These are phyloP conservation scores for Vigna nakashimae DNA, from an alignment of 306 rosid genomes.

Conservation along the genomic window DNA sequence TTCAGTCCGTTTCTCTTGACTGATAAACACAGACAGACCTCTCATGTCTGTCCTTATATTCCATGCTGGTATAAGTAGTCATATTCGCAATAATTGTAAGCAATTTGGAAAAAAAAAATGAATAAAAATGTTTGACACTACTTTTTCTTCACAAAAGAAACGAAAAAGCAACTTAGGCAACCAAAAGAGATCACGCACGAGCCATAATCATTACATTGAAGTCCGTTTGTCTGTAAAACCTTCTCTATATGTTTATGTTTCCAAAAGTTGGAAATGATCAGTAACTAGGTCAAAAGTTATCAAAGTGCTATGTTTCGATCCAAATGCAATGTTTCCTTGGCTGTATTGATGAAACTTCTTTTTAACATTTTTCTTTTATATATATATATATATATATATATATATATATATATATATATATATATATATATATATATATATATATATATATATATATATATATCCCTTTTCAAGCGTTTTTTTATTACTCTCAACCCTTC, in stretches of 20 bases:
- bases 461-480: no score
- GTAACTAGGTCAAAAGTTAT: conserved; percentile 54
- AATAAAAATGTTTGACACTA: background rate
- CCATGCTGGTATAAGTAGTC: background rate
- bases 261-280: conserved; percentile 28
- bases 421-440: no score
- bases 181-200: conserved; percentile 37
- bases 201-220: conserved; percentile 39
- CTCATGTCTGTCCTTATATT: background rate
- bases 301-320: conserved; percentile 47
- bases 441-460: no score
- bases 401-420: no score
- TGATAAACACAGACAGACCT: conserved; percentile 28
- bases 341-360: conserved; percentile 51
- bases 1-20: background rate
- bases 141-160: background rate
- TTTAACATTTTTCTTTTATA: background rate
- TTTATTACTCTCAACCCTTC: no score
- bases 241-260: conserved; percentile 41
- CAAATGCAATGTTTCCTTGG: conserved; percentile 58
- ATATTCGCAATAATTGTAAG: conserved; percentile 9
- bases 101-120: background rate
- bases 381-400: no score
- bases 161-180: conserved; percentile 11
- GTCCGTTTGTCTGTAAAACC: conserved; percentile 7